Percentiles rank a stretch among this genome's conserved stretches.
phyloP scores from a whole-genome alignment of 2,329 filamentous ascomycete genomes.

The Stemphylium vesicarium region DNA sequence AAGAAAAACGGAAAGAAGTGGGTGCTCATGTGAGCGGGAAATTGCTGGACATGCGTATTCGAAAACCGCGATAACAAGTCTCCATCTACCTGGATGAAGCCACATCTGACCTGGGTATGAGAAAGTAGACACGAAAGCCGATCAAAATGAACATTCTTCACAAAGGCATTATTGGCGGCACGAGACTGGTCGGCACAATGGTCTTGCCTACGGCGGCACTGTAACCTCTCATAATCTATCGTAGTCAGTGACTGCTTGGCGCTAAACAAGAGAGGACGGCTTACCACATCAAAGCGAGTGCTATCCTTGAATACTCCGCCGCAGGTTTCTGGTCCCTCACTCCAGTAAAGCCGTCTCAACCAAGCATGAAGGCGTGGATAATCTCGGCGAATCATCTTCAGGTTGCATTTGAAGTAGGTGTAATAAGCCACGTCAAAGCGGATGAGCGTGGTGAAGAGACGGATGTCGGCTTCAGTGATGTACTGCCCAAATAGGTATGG shows the following conservation, averaged over 20 bases:
- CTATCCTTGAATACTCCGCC: slow-evolving; percentile 40
- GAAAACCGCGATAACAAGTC: too few relatives aligned
- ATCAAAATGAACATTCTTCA: not conserved
- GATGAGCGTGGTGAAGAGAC: slow-evolving; percentile 63
- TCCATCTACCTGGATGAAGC: too few relatives aligned
- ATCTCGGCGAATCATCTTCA: slow-evolving; percentile 81
- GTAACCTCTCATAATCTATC: slow-evolving; percentile 41
- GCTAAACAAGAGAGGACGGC: not conserved
- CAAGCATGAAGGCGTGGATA: slow-evolving; percentile 82
- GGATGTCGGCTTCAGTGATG: slow-evolving; percentile 57
- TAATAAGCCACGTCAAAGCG: slow-evolving; percentile 63
- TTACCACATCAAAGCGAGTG: slow-evolving; percentile 37
- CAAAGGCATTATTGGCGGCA: slow-evolving; percentile 29
- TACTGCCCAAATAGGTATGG: slow-evolving; percentile 77
- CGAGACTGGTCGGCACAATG: slow-evolving; percentile 28
- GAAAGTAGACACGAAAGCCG: too few relatives aligned
- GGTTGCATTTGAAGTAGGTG: slow-evolving; percentile 74
- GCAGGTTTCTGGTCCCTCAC: slow-evolving; percentile 44
- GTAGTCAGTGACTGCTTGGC: slow-evolving; percentile 2
- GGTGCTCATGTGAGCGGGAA: too few relatives aligned
- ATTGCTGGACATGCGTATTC: too few relatives aligned
- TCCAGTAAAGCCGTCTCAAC: slow-evolving; percentile 86
- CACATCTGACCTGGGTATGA: too few relatives aligned
- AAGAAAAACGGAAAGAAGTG: too few relatives aligned
- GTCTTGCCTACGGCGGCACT: slow-evolving; percentile 32